Percentiles rank a stretch among this genome's conserved stretches.
Evolutionary conservation across 2,329 filamentous ascomycete species (phyloP).

Genomic region (Trichoderma endophyticum): DNA sequence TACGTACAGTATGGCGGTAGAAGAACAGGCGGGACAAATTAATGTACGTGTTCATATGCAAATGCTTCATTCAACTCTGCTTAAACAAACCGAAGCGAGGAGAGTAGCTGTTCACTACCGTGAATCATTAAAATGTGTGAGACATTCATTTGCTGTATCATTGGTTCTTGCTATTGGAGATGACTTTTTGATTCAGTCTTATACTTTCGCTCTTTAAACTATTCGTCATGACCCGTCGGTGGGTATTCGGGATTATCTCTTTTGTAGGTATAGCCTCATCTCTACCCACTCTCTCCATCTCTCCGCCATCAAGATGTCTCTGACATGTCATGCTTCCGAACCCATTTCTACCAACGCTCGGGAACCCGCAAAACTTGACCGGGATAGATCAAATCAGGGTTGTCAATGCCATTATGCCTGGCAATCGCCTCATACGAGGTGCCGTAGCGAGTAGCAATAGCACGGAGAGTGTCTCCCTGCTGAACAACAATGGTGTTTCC

Average conservation of each 20-base stretch:
- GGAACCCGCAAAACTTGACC: conserved; percentile 40
- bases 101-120: too few relatives aligned
- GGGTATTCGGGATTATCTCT: background rate
- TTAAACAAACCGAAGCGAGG: too few relatives aligned
- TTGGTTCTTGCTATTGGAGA: background rate
- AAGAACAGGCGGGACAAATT: too few relatives aligned
- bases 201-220: background rate
- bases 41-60: too few relatives aligned
- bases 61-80: too few relatives aligned
- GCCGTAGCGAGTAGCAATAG: conserved; percentile 34
- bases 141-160: background rate
- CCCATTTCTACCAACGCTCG: background rate
- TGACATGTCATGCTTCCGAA: background rate
- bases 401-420: conserved; percentile 37
- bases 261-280: background rate
- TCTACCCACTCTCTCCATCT: background rate
- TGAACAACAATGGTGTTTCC: conserved; percentile 35
- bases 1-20: too few relatives aligned
- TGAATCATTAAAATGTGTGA: too few relatives aligned
- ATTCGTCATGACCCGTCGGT: background rate
- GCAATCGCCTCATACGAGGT: conserved; percentile 39
- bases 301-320: background rate
- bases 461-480: conserved; percentile 41
- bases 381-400: conserved; percentile 43
- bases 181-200: background rate